These are phyloP conservation scores for Penicillium daleae DNA, from an alignment of 495 filamentous ascomycete species.

Conservation along the genomic window DNA sequence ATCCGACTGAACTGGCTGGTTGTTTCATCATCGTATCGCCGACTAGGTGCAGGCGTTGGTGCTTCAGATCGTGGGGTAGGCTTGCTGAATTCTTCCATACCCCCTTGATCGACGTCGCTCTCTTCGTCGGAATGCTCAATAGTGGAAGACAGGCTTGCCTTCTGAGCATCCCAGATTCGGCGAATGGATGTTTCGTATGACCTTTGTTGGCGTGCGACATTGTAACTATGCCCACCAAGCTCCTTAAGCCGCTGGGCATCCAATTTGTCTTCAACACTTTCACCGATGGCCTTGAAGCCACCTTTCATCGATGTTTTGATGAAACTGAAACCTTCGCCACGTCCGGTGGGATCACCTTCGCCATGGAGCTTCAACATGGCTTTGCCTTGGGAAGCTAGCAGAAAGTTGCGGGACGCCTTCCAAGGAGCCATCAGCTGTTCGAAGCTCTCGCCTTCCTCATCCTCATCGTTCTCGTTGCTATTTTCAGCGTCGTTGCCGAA, in stretches of 20 bases:
- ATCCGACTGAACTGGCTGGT: conserved; percentile 83
- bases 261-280: conserved; percentile 84
- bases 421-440: conserved; percentile 93
- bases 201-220: conserved; percentile 87
- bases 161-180: conserved; percentile 88
- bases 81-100: conserved; percentile 64
- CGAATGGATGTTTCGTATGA: conserved; percentile 87
- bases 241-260: conserved; percentile 83
- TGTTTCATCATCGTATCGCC: conserved; percentile 72
- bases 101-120: conserved; percentile 68
- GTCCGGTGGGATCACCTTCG: conserved; percentile 92
- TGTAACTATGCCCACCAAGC: conserved; percentile 93
- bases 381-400: conserved; percentile 90
- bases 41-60: conserved; percentile 55
- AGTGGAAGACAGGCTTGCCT: conserved; percentile 69
- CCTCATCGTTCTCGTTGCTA: conserved; percentile 68
- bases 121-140: conserved; percentile 65
- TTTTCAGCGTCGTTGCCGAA: conserved; percentile 73
- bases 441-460: conserved; percentile 69
- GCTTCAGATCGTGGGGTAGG: conserved; percentile 66
- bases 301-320: conserved; percentile 98
- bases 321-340: conserved; percentile 92
- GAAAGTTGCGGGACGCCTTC: conserved; percentile 92
- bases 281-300: conserved; percentile 87
- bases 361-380: conserved; percentile 96